Base-by-base conservation (phyloP, 306 rosid genomes). In the Cucurbita maxima region DNA sequence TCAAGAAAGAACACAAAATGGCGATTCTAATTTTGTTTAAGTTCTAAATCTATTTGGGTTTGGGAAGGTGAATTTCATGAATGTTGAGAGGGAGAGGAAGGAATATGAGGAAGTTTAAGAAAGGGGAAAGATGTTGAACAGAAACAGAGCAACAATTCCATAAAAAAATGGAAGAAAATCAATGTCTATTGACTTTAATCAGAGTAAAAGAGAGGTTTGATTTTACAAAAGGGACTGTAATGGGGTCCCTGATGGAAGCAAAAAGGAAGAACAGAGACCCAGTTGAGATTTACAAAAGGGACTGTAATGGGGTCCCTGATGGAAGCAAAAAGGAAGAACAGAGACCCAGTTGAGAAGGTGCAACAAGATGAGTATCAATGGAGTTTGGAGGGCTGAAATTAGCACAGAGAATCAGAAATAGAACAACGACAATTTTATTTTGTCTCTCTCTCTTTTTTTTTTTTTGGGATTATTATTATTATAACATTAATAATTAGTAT, bases 51-150 rank as follows among this genome's bases (percentile, higher is more conserved):
- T 30, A 53, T 3, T 72, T 54, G 38, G 16, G 11, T 10, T n/a
- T 19, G 57, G 53, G 73, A 48, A 44, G 22, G 50, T 18, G 71
- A 61, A 52, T 44, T 71, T 30, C n/a, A 74, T 67, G 14, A 64
- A 81, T 77, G 36, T 48, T 57, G 25, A 76, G 52, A 64, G 76
- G 83, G 52, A 79, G 79, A 75, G 83, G 41, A 82, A 79, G 78
- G 79, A 82, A 82, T 74, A 48, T n/a, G 30, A 25, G 58, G 25
- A 70, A 18, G 58, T 70, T 70, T 68, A 30, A 14, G 56, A 68
- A 68, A 61, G 73, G 40, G 57, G 73, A 68, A 68, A 68, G 41
- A 38, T 44, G 10, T 20, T 12, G 40, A 67, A 20, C 56, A 68
- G 37, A 40, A 40, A 8, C 48, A 62, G 70, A n/a, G 47, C 5